phyloP scores from a whole-genome alignment of 2,329 filamentous ascomycete genomes.

The Paraconiothyrium sp. region DNA sequence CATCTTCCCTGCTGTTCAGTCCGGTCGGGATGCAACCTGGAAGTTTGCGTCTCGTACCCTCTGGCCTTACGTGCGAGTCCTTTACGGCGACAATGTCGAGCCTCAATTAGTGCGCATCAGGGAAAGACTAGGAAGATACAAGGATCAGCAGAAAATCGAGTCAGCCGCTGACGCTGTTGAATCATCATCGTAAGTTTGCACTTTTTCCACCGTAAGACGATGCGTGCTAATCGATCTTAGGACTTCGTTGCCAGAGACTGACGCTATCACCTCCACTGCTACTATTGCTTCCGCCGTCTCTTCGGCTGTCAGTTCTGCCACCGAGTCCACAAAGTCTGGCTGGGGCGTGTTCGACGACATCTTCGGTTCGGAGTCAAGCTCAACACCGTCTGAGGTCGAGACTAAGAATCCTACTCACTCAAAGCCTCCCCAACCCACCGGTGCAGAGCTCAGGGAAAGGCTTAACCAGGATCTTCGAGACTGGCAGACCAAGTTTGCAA shows the following conservation, averaged over 20 bases:
- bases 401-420: slow-evolving; percentile 27
- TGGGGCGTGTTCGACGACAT: slow-evolving; percentile 45
- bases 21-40: slow-evolving; percentile 74
- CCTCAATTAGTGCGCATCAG: slow-evolving; percentile 93
- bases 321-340: slow-evolving; percentile 36
- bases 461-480: slow-evolving; percentile 80
- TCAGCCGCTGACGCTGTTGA: slow-evolving; percentile 66
- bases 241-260: slow-evolving; percentile 24
- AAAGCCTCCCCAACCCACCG: slow-evolving; percentile 37
- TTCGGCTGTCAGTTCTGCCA: slow-evolving; percentile 32
- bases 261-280: slow-evolving; percentile 30
- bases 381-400: slow-evolving; percentile 27
- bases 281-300: slow-evolving; percentile 39
- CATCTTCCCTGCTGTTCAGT: slow-evolving; percentile 75
- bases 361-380: slow-evolving; percentile 36
- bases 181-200: slow-evolving; percentile 34
- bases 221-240: slow-evolving; percentile 25
- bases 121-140: slow-evolving; percentile 83
- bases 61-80: slow-evolving; percentile 80
- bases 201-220: background rate
- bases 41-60: slow-evolving; percentile 78
- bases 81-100: slow-evolving; percentile 93
- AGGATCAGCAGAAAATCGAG: slow-evolving; percentile 69
- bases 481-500: slow-evolving; percentile 90
- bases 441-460: slow-evolving; percentile 61